phyloP scores from a whole-genome alignment of 345 rosid species.

The Eutrema heterophyllum region DNA sequence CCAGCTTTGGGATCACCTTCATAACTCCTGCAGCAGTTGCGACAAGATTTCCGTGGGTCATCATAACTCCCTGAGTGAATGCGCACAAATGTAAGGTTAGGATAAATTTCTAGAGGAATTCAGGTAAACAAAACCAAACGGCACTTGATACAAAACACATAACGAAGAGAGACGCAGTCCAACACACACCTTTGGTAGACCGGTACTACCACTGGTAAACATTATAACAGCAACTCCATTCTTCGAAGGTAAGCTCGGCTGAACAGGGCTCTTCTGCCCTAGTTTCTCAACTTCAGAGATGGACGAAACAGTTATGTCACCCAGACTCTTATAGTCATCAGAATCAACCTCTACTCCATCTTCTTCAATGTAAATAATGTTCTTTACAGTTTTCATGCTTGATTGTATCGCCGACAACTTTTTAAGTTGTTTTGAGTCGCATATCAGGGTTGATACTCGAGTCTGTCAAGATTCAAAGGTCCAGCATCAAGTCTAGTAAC shows the following conservation, averaged over 20 bases:
- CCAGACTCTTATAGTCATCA: constrained; percentile 26
- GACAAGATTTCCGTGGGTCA: constrained; percentile 75
- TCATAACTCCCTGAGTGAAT: constrained; percentile 80
- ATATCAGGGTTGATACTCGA: constrained; percentile 69
- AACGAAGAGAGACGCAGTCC: constrained; percentile 1
- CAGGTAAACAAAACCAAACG: not conserved
- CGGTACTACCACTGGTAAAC: constrained; percentile 97
- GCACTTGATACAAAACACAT: not conserved
- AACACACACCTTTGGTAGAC: constrained; percentile 81
- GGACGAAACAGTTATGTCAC: constrained; percentile 54
- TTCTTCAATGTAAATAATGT: constrained; percentile 73
- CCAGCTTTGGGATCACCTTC: constrained; percentile 56
- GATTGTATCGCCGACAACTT: constrained; percentile 60
- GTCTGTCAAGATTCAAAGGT: constrained; percentile 48
- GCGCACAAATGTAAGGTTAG: constrained; percentile 25
- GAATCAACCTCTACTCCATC: constrained; percentile 41
- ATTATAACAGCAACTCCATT: constrained; percentile 68
- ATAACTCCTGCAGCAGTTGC: constrained; percentile 82
- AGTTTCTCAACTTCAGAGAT: constrained; percentile 73
- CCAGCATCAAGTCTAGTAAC: not conserved
- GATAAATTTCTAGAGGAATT: not conserved
- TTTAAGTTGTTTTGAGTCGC: constrained; percentile 68
- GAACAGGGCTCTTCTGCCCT: constrained; percentile 49
- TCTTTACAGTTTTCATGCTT: constrained; percentile 47
- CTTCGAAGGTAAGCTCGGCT: constrained; percentile 63